Evolutionary conservation across 495 filamentous ascomycete species (phyloP).

Genomic region (Penicillium longicatenatum): DNA sequence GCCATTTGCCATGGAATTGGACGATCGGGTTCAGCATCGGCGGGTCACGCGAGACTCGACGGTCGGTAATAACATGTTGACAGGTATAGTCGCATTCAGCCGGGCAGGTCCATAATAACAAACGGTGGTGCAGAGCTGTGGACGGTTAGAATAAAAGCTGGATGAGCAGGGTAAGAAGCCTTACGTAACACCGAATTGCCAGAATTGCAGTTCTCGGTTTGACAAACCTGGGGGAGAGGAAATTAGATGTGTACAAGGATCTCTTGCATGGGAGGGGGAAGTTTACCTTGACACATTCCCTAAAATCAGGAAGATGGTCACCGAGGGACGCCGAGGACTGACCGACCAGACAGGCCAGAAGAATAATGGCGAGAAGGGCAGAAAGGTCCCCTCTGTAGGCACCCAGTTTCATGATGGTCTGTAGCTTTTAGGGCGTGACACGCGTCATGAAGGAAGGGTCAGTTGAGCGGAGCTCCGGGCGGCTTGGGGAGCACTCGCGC

Average conservation of each 20-base stretch:
- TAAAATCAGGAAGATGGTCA: conserved; percentile 87
- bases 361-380: conserved; percentile 35
- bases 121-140: conserved; percentile 51
- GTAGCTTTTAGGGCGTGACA: conserved; percentile 14
- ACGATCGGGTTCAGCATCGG: conserved; percentile 67
- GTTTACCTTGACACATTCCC: conserved; percentile 79
- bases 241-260: conserved; percentile 16
- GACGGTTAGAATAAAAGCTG: conserved; percentile 17
- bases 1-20: conserved; percentile 99
- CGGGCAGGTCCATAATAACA: conserved; percentile 68
- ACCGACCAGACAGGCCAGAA: conserved; percentile 46
- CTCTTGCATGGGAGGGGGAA: neutral
- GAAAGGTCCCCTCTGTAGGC: conserved; percentile 22
- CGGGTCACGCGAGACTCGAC: conserved; percentile 64
- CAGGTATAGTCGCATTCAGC: conserved; percentile 97
- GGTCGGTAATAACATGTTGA: conserved; percentile 87
- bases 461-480: conserved; percentile 24
- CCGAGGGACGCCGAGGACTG: conserved; percentile 72
- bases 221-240: conserved; percentile 64
- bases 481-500: conserved; percentile 16
- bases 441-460: conserved; percentile 23
- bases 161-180: conserved; percentile 18
- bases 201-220: conserved; percentile 72
- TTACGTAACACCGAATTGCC: conserved; percentile 51
- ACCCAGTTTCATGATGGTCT: conserved; percentile 37